Conservation (phyloP, 345 rosid species). For the Toxicodendron radicans region DNA sequence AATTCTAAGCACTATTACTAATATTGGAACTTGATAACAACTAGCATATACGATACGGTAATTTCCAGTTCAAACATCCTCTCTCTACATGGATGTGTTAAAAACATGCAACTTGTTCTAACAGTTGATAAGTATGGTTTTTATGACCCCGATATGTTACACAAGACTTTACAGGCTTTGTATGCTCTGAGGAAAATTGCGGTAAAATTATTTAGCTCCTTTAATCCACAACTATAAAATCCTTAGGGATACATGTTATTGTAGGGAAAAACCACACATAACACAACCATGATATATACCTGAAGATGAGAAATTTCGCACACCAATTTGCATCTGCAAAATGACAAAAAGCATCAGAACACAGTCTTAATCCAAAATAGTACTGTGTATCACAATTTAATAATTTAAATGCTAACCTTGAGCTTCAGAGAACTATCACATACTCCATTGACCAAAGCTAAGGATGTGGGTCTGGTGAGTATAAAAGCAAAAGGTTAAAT, state of each 20-base stretch:
- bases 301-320: constrained; percentile 67
- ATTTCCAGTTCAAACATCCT: background rate
- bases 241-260: background rate
- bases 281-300: constrained; percentile 48
- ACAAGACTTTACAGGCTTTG: constrained; percentile 8
- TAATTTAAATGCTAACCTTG: constrained; percentile 44
- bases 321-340: constrained; percentile 64
- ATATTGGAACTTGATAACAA: constrained; percentile 2
- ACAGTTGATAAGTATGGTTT: background rate
- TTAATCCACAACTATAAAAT: background rate
- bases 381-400: background rate
- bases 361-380: constrained; percentile 4
- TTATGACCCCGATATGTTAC: background rate
- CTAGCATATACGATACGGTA: background rate
- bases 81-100: background rate
- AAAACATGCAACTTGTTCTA: background rate
- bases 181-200: constrained; percentile 7
- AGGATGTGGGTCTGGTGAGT: constrained; percentile 47
- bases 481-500: background rate
- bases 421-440: constrained; percentile 40
- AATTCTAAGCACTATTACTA: background rate
- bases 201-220: background rate
- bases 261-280: background rate
- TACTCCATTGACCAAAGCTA: constrained; percentile 36
- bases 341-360: constrained; percentile 25